phyloP scores from a whole-genome alignment of 345 rosid genomes.

The Euclidium syriacum region DNA sequence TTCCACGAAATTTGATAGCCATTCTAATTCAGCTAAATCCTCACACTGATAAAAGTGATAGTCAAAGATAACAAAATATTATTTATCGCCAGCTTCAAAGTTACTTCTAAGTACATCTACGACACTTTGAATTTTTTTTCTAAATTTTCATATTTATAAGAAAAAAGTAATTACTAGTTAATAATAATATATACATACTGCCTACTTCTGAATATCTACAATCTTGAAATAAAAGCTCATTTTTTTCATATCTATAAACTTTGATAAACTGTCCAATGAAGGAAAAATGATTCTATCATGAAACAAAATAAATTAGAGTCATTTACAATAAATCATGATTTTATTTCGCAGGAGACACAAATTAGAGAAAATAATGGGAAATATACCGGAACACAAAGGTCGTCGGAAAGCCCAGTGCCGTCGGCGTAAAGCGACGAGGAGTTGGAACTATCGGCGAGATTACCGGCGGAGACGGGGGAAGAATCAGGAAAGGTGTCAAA shows the following conservation, averaged over 20 bases:
- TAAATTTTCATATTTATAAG: not conserved
- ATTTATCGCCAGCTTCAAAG: too few species aligned
- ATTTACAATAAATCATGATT: not conserved
- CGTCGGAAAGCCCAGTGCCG: constrained; percentile 38
- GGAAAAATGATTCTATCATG: not conserved
- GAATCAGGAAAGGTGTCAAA: constrained; percentile 44
- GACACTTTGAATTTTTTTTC: too few species aligned
- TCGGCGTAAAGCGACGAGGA: constrained; percentile 36
- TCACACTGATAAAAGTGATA: constrained; percentile 47
- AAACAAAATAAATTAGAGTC: not conserved
- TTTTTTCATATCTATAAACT: too few species aligned
- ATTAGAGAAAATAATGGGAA: not conserved
- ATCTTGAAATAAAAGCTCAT: too few species aligned
- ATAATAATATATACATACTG: too few species aligned
- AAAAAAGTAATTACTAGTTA: too few species aligned
- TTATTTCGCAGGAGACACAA: not conserved
- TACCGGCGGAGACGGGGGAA: constrained; percentile 20
- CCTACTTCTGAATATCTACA: too few species aligned
- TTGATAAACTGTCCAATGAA: too few species aligned
- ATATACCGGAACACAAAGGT: constrained; percentile 89
- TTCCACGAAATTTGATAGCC: constrained; percentile 94
- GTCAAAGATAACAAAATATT: not conserved
- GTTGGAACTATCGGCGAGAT: constrained; percentile 21
- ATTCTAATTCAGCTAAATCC: constrained; percentile 91
- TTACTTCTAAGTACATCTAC: too few species aligned